A percentile compares a stretch with the other conserved stretches of the same genome.
These are phyloP conservation scores for Microcyclospora tardicrescens DNA, from an alignment of 2,329 filamentous ascomycete genomes.

Conservation along the genomic window DNA sequence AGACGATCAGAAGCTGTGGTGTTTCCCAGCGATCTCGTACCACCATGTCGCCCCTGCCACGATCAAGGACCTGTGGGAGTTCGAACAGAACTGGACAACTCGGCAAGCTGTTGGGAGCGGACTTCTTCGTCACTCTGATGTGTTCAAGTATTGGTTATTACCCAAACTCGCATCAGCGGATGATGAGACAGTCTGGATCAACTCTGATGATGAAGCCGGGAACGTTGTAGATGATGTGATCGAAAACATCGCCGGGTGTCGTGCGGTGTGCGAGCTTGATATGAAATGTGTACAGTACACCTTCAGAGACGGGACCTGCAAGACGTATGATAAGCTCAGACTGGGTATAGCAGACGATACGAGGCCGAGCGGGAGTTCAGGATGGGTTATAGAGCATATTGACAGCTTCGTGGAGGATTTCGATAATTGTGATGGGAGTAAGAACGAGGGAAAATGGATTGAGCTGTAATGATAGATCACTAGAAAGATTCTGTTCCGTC, in stretches of 20 bases:
- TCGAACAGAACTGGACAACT: conserved; percentile 28
- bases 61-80: conserved; percentile 8
- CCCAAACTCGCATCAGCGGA: not conserved
- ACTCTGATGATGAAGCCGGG: not conserved
- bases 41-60: conserved; percentile 10
- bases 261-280: not conserved
- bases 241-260: not conserved
- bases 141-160: not conserved
- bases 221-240: not conserved
- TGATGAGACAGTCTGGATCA: not conserved
- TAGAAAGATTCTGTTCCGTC: no score
- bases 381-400: not conserved
- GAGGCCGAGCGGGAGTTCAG: not conserved
- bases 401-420: not conserved
- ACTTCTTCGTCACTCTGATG: not conserved
- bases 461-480: no score
- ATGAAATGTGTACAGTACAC: not conserved
- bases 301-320: not conserved
- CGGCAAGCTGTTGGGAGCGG: conserved; percentile 16
- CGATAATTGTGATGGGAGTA: not conserved
- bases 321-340: not conserved
- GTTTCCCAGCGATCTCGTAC: conserved; percentile 11
- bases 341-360: not conserved
- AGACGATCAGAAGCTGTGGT: conserved; percentile 9
- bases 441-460: not conserved